Base-by-base conservation (phyloP, 345 rosid species). In the Citrus australasica region DNA sequence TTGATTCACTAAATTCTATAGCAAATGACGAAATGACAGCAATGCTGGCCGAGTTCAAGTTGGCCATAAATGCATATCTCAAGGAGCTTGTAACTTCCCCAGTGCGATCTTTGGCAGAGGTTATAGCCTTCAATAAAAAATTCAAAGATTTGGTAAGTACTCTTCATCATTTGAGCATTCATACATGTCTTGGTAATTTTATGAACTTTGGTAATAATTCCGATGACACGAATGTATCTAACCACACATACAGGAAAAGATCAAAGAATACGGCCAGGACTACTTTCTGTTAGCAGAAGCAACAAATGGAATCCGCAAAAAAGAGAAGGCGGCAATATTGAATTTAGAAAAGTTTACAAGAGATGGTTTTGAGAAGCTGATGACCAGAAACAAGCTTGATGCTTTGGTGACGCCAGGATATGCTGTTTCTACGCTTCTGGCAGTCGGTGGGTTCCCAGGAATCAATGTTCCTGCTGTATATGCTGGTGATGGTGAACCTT, bases 391-490 rank as follows among this genome's bases (percentile, higher is more conserved):
- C 9, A 72, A 85, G 27, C 82, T 92, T 37, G 97, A 90, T 69
- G 94, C 97, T 14, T 85, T 19, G 93, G 51, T 46, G 51, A 46
- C 51, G 0, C 51, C 51, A 0, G 17, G 1, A 13, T 13, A 2
- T 46, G 5, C 17, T 42, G 4, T 11, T 13, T 46, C 51, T 13
- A 46, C 51, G 4, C 17, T 46, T 13, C 51, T 46, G 51, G 51
- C 51, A 3, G 51, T 46, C 1, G 51, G 96, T 51, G 94, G 97
- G 59, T 87, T 77, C 78, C 94, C 93, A 22, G 94, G 90, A 67
- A 88, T 92, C 27, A 89, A 32, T 33, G 97, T 92, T 4, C 93
- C 93, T 0, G 93, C 89, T 17, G 94, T 92, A 17, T 89, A 88
- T 70, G 89, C 81, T 56, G 46, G 61, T 3, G 28, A 80, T n/a